These are phyloP conservation scores for Gracilaria gracilis DNA, from an alignment of 23 red algal species.

Conservation along the genomic window DNA sequence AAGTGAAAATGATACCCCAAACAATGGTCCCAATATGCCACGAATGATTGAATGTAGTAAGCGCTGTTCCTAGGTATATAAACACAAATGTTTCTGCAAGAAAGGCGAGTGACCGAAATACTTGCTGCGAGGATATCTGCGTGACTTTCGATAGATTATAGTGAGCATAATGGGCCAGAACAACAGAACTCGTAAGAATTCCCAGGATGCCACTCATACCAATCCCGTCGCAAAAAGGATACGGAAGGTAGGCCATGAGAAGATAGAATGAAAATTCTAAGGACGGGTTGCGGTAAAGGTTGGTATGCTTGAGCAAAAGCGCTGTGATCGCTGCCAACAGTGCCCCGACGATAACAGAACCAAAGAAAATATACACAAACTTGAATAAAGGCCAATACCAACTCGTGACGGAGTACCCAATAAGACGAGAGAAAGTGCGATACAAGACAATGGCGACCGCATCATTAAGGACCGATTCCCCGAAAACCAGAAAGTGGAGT, in stretches of 20 bases:
- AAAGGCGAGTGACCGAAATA: constrained; percentile 88
- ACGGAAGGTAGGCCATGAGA: constrained; percentile 96
- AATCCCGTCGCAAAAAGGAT: constrained; percentile 94
- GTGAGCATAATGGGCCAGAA: constrained; percentile 93
- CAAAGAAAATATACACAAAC: constrained; percentile 96
- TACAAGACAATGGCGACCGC: constrained; percentile 99
- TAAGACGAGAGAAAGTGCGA: constrained; percentile 82
- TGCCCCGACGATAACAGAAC: constrained; percentile 87
- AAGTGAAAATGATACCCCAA: constrained; percentile 89
- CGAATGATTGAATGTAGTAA: constrained; percentile 91
- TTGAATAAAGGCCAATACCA: constrained; percentile 71
- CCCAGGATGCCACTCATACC: constrained; percentile 94
- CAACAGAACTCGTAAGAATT: constrained; percentile 89
- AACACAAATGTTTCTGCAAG: constrained; percentile 99
- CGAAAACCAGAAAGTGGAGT: constrained; percentile 98
- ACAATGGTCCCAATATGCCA: constrained; percentile 92
- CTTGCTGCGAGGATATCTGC: constrained; percentile 93
- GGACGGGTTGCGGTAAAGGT: constrained; percentile 82
- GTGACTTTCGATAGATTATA: constrained; percentile 90
- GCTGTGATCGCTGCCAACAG: constrained; percentile 64
- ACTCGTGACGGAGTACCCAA: constrained; percentile 57
- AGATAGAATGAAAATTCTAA: constrained; percentile 93
- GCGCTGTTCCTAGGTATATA: constrained; percentile 92
- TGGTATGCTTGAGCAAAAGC: constrained; percentile 85
- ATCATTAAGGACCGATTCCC: constrained; percentile 98